phyloP scores from a whole-genome alignment of 1,139 yeast species.

The Taiozyma sp. region DNA sequence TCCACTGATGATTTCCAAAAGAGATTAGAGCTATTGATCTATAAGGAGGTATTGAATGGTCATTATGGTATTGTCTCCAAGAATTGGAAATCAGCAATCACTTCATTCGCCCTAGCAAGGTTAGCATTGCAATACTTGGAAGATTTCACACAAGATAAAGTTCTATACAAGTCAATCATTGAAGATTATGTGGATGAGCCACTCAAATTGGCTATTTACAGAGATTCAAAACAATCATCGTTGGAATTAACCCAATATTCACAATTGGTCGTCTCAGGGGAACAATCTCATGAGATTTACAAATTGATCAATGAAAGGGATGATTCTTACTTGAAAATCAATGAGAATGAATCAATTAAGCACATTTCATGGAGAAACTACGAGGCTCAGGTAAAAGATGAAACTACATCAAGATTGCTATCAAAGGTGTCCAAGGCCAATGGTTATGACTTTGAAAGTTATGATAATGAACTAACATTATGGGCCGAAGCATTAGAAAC shows the following conservation, averaged over 20 bases:
- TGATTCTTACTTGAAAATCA: conserved; percentile 26
- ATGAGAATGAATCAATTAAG: conserved; percentile 25
- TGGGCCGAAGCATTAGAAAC: conserved; percentile 53
- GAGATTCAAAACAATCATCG: conserved; percentile 28
- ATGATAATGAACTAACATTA: conserved; percentile 40
- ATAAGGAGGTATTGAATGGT: conserved; percentile 57
- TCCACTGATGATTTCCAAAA: conserved; percentile 24
- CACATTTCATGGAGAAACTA: conserved; percentile 68
- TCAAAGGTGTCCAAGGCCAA: conserved; percentile 26
- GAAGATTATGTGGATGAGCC: conserved; percentile 67
- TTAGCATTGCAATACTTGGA: conserved; percentile 51
- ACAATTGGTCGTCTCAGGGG: conserved; percentile 28
- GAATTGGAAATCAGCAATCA: conserved; percentile 50
- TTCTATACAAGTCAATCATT: conserved; percentile 49
- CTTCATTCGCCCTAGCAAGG: conserved; percentile 54
- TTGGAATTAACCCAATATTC: conserved; percentile 44
- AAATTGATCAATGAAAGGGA: conserved; percentile 37
- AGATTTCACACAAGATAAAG: conserved; percentile 30
- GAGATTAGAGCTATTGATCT: conserved; percentile 54
- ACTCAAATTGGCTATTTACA: conserved; percentile 51
- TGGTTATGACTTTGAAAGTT: conserved; percentile 30
- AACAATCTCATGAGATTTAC: conserved; percentile 26
- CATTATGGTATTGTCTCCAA: conserved; percentile 49
- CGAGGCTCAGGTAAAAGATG: conserved; percentile 61
- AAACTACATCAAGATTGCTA: conserved; percentile 61